phyloP scores from a whole-genome alignment of 2,329 filamentous ascomycete genomes.

The Plectosphaerella sp. region DNA sequence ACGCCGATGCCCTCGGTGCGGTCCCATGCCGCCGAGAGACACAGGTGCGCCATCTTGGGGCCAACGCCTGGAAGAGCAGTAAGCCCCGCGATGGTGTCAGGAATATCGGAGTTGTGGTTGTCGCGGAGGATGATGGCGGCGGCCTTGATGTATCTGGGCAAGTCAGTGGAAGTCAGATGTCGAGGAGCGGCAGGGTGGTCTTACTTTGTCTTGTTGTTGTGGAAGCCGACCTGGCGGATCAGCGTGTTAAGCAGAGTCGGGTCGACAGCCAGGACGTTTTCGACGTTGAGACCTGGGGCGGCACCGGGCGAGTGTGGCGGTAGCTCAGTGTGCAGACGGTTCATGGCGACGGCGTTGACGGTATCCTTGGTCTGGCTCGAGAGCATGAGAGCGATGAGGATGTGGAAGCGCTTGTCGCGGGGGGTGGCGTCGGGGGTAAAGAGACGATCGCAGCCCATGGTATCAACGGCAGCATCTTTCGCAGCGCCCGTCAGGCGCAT shows the following conservation, averaged over 20 bases:
- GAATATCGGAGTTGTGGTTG: slow-evolving; percentile 70
- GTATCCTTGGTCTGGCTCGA: slow-evolving; percentile 93
- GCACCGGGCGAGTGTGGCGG: slow-evolving; percentile 42
- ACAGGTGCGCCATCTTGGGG: slow-evolving; percentile 92
- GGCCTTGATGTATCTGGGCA: slow-evolving; percentile 61
- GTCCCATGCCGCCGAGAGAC: slow-evolving; percentile 68
- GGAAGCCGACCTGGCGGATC: slow-evolving; percentile 84
- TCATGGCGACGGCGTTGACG: slow-evolving; percentile 80
- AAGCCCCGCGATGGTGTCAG: slow-evolving; percentile 70
- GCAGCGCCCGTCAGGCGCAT: slow-evolving; percentile 63
- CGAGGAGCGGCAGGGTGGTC: background rate
- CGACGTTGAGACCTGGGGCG: slow-evolving; percentile 59
- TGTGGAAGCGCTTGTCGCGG: slow-evolving; percentile 72
- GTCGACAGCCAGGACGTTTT: slow-evolving; percentile 71
- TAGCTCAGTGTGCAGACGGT: slow-evolving; percentile 70
- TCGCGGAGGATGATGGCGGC: slow-evolving; percentile 70
- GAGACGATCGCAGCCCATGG: slow-evolving; percentile 88
- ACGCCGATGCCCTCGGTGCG: slow-evolving; percentile 77
- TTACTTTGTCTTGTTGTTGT: slow-evolving; percentile 88
- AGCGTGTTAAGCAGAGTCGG: slow-evolving; percentile 63
- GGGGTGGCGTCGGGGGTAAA: slow-evolving; percentile 48
- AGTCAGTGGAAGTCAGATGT: background rate
- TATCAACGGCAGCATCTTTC: slow-evolving; percentile 83
- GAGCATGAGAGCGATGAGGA: slow-evolving; percentile 82
- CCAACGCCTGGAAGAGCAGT: slow-evolving; percentile 80